Base-by-base conservation (phyloP, 2,329 filamentous ascomycete genomes). In the Aspergillus proliferans region DNA sequence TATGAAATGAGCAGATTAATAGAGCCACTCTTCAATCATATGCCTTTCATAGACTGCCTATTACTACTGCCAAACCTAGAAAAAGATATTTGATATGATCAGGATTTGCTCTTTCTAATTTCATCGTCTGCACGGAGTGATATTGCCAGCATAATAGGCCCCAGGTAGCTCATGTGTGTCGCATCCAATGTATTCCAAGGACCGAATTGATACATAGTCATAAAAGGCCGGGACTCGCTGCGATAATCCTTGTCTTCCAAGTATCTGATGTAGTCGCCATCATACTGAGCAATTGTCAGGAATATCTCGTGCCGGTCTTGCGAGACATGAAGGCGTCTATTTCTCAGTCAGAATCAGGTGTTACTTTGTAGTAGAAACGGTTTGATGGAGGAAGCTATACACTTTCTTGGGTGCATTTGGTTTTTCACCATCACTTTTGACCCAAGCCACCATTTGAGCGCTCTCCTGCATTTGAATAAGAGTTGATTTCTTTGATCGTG, bases 391-490 rank as follows among this genome's bases (percentile, higher is more conserved):
- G 30, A 15, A 36, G 33, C 1, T 2, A 36, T 36, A 36, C 33
- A 36, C 2, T n/a, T 1, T 36, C 9, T 36, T 36, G 33, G 33
- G 5, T 36, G 14, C 10, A n/a, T 36, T 36, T 36, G 33, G 33
- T 19, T 15, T 3, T 6, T 49, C 34, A 10, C 5, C 2, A 30
- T 56, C 43, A 19, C 34, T 48, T 22, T 48, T 48, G 12, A 58
- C 50, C 51, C 53, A 56, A 8, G 41, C 46, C 1, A 52, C 40
- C 49, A 56, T 54, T 38, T 58, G 56, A 0, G 50, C 49, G 2
- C 45, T 45, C 36, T 59, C 51, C 40, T 59, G 54, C 47, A 57
- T 54, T n/a, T 45, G 50, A 19, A 55, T 52, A 7, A 43, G 34
- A 9, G 2, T 15, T 18, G 2, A n/a, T 28, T 52, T 52, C 14